These are phyloP conservation scores for Parasarocladium wereldwijsianum DNA, from an alignment of 2,329 filamentous ascomycete species.

Conservation along the genomic window DNA sequence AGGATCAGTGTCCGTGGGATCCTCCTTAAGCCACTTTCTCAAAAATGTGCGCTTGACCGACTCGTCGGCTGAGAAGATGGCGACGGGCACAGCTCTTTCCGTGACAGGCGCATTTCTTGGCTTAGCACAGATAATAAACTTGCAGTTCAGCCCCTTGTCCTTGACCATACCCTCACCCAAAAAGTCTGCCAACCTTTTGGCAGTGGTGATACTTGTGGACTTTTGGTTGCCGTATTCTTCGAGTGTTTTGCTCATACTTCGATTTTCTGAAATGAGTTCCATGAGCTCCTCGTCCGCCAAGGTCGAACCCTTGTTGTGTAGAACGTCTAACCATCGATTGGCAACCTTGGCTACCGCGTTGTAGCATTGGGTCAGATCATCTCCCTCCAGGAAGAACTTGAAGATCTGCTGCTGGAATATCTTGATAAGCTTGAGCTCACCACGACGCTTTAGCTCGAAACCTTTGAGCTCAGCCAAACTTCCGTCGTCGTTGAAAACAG, in stretches of 20 bases:
- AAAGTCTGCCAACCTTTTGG: conserved; percentile 87
- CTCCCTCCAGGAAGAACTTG: conserved; percentile 94
- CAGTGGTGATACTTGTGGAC: conserved; percentile 98
- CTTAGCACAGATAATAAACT: conserved; percentile 89
- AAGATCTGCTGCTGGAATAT: conserved; percentile 99
- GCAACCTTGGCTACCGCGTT: conserved; percentile 83
- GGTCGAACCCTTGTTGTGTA: conserved; percentile 76
- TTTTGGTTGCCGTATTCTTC: conserved; percentile 95
- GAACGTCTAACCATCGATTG: conserved; percentile 90
- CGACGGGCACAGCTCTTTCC: conserved; percentile 83
- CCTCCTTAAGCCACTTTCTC: conserved; percentile 90
- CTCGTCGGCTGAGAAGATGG: conserved; percentile 91
- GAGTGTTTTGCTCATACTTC: conserved; percentile 92
- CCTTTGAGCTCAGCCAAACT: conserved; percentile 91
- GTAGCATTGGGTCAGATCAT: conserved; percentile 79
- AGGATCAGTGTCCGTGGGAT: conserved; percentile 81
- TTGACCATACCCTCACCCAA: conserved; percentile 98
- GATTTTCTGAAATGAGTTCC: conserved; percentile 98
- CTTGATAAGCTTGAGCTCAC: conserved; percentile 97
- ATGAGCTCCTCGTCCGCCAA: conserved; percentile 94
- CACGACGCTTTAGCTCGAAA: conserved; percentile 93
- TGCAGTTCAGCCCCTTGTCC: conserved; percentile 97
- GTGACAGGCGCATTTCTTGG: conserved; percentile 86
- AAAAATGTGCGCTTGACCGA: conserved; percentile 78
- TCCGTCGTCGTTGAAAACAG: conserved; percentile 96